Conservation (phyloP, 495 filamentous ascomycete species). For the Sordaria brevicollis region DNA sequence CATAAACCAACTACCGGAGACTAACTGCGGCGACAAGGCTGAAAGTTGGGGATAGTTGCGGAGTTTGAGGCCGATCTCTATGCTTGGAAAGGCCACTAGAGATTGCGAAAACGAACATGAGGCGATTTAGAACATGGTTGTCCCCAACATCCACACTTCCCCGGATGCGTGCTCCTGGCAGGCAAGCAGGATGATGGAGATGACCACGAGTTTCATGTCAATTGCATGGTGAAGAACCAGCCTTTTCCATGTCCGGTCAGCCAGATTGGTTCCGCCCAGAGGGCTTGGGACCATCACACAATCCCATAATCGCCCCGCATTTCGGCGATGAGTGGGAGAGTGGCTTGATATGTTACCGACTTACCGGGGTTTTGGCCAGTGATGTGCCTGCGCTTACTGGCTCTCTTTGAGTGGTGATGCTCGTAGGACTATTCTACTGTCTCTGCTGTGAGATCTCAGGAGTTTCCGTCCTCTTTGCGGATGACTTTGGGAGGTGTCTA, state of each 20-base stretch:
- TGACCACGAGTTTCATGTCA: not conserved
- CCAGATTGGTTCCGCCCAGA: not conserved
- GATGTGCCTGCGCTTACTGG: not conserved
- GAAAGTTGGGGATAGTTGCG: not conserved
- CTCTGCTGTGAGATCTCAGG: not conserved
- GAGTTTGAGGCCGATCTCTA: not conserved
- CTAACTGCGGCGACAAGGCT: not conserved
- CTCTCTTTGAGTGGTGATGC: not conserved
- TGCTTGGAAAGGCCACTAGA: not conserved
- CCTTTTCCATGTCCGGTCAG: not conserved
- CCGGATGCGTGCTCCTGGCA: not conserved
- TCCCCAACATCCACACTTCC: not conserved
- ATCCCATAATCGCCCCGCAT: not conserved
- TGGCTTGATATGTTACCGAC: not conserved
- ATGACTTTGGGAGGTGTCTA: not conserved
- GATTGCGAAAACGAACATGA: not conserved
- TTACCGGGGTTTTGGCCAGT: not conserved
- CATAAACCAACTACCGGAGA: not conserved
- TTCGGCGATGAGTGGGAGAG: not conserved
- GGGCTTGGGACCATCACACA: not conserved
- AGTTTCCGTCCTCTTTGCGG: not conserved
- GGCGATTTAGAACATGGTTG: not conserved
- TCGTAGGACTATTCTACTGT: not conserved
- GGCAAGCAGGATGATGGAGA: no score
- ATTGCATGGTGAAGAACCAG: not conserved